Conservation (phyloP, 2,329 filamentous ascomycete genomes). For the Cordyceps fumosorosea region DNA sequence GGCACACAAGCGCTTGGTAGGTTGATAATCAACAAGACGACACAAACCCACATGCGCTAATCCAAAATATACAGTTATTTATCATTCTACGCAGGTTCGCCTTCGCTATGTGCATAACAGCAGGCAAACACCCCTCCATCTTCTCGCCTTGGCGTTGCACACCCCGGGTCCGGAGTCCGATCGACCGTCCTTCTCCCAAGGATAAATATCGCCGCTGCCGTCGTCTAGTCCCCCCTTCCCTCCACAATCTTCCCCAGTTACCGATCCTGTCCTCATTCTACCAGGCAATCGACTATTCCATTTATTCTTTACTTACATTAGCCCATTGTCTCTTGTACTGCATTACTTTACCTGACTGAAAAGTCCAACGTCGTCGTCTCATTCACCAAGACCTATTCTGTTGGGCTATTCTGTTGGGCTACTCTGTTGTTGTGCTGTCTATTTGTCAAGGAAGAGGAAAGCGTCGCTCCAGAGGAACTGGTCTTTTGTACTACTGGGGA, state of each 20-base stretch:
- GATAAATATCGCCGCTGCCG: conserved; percentile 12
- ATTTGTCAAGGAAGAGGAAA: not conserved
- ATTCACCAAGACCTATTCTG: not conserved
- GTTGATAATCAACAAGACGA: not conserved
- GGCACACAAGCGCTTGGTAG: not conserved
- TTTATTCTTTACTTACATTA: not conserved
- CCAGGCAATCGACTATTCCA: not conserved
- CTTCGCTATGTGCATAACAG: conserved; percentile 12
- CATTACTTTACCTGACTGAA: too few species aligned
- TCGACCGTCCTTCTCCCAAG: not conserved
- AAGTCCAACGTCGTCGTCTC: not conserved
- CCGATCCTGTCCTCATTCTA: not conserved
- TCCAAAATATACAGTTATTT: conserved; percentile 1
- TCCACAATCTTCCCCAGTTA: not conserved
- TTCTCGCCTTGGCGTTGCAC: not conserved
- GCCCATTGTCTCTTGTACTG: not conserved
- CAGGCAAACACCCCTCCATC: not conserved
- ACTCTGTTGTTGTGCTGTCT: not conserved
- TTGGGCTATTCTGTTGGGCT: not conserved
- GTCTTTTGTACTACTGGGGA: conserved; percentile 10
- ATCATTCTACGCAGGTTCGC: not conserved
- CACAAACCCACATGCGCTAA: conserved; percentile 13
- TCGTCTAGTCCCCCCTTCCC: not conserved
- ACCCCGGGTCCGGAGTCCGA: conserved; percentile 4
- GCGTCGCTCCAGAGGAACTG: not conserved